Base-by-base conservation (phyloP, 768 basidiomycete species). In the Suillus spraguei region DNA sequence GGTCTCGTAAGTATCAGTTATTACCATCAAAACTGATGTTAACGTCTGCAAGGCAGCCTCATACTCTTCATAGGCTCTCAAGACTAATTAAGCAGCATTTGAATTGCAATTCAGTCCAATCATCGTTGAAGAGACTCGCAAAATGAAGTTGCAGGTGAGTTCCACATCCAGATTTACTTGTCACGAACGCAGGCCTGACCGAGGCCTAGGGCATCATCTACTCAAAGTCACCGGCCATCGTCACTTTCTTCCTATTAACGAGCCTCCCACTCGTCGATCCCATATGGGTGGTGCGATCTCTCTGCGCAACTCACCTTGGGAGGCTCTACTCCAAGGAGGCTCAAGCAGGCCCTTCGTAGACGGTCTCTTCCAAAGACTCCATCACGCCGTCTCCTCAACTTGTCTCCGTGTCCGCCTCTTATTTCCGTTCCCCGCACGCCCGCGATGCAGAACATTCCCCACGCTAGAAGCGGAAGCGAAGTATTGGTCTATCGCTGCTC, bases 401-500 rank as follows among this genome's bases (percentile, higher is more conserved):
- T 70, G 53, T 35, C 63, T 72, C 50, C 70, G 59, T 7, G 46
- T 61, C 38, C 63, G 68, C 41, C 62, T 66, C 61, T 53, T 44
- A 5, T 52, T 66, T 36, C 60, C 33, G 16, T 32, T 64, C 1
- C 67, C 68, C 4, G 28, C 28, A 17, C 68, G 39, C 36, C 70
- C 65, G 63, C 61, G 44, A 32, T 67, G 67, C 36, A 62, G 62
- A 11, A 59, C 61, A 24, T 76, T 76, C 41, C 59, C 65, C n/a
- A 75, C 66, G 0, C 61, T 66, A 42, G 61, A 59, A 41, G 71
- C 67, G 5, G 69, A 79, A 65, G 68, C 70, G 50, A 66, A 55
- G 41, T 79, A 77, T 54, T 78, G 77, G 77, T 65, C 66, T 0
- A 65, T 68, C 44, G 68, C 78, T 22, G 69, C 44, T 28, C 73